Evolutionary conservation across 2,329 filamentous ascomycete species (phyloP).

Genomic region (Pseudogymnoascus sp.): DNA sequence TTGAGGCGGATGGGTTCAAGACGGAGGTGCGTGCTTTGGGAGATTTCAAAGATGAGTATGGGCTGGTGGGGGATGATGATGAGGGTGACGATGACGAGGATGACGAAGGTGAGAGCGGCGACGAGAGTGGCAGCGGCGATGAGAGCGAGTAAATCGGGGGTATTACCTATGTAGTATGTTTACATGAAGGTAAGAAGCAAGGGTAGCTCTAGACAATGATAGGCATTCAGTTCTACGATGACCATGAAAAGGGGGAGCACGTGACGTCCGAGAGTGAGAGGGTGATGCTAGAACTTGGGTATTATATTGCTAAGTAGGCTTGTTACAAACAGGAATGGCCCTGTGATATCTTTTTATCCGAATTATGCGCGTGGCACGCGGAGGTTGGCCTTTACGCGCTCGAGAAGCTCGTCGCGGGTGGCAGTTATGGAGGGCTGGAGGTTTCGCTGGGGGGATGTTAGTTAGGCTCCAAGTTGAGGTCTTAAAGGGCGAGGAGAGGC

Average conservation of each 20-base stretch:
- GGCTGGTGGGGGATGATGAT: constrained; percentile 58
- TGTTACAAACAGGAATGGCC: neutral
- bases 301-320: constrained; percentile 1
- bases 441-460: constrained; percentile 42
- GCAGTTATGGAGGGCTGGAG: constrained; percentile 51
- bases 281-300: neutral
- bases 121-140: constrained; percentile 11
- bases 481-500: constrained; percentile 24
- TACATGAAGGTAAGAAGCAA: neutral
- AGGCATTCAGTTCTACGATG: neutral
- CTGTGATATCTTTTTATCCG: neutral
- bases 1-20: constrained; percentile 69
- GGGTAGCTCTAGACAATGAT: neutral
- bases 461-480: neutral
- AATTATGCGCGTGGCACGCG: constrained; percentile 30
- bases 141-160: neutral
- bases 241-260: neutral
- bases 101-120: constrained; percentile 17
- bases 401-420: constrained; percentile 55
- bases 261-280: neutral
- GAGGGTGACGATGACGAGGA: constrained; percentile 33
- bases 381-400: constrained; percentile 62
- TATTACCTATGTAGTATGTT: neutral
- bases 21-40: constrained; percentile 65
- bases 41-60: constrained; percentile 85